These are phyloP conservation scores for Cajanus cajan DNA, from an alignment of 306 rosid species.

Conservation along the genomic window DNA sequence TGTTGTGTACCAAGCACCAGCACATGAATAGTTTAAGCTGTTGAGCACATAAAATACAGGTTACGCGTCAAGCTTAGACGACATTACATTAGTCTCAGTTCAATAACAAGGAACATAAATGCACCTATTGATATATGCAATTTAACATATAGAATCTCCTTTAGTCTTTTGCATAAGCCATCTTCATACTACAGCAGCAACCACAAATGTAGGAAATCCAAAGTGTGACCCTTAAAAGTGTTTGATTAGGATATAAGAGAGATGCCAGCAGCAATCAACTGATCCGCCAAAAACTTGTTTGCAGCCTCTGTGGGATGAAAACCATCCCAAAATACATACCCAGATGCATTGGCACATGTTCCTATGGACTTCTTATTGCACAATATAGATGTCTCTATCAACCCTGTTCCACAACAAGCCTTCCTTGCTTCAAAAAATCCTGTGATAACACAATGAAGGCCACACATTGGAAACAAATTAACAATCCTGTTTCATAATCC, in stretches of 20 bases:
- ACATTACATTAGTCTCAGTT: not conserved
- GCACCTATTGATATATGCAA: not conserved
- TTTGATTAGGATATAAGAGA: slow-evolving; percentile 47
- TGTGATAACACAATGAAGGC: slow-evolving; percentile 22
- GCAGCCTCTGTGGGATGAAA: slow-evolving; percentile 74
- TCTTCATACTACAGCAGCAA: not conserved
- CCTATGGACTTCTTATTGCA: slow-evolving; percentile 57
- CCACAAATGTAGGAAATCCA: not conserved
- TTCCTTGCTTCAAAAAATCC: slow-evolving; percentile 69
- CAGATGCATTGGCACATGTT: slow-evolving; percentile 76
- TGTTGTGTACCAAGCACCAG: not conserved
- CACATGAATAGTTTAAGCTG: not conserved
- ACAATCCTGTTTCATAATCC: not conserved
- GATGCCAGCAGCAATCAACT: slow-evolving; percentile 43
- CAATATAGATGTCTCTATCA: slow-evolving; percentile 57
- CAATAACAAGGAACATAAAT: not conserved
- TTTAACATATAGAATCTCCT: not conserved
- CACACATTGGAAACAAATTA: not conserved
- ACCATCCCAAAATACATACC: slow-evolving; percentile 78
- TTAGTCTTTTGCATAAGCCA: not conserved
- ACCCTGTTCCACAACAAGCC: slow-evolving; percentile 73
- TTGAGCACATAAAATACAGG: not conserved
- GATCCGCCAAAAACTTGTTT: slow-evolving; percentile 43
- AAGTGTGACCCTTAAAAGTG: not conserved
- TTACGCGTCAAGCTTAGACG: not conserved